phyloP scores from a whole-genome alignment of 192 early-diverging fungal species.

The Oehlia diaphana region DNA sequence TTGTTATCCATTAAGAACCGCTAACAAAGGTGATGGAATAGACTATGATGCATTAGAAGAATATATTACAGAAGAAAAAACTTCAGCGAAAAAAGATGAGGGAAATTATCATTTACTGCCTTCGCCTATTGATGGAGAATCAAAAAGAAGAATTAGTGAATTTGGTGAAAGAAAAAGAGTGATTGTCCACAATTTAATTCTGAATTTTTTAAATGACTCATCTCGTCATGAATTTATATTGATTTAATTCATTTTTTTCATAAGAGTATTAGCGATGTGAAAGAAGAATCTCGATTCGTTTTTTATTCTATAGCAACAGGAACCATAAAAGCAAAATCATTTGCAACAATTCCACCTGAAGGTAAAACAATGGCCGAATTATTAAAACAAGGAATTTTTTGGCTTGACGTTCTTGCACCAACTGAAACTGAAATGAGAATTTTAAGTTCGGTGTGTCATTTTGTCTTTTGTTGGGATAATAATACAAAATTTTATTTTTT shows the following conservation, averaged over 20 bases:
- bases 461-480: neutral
- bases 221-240: neutral
- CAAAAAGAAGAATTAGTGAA: slow-evolving; percentile 5
- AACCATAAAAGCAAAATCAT: slow-evolving; percentile 36
- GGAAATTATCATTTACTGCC: neutral
- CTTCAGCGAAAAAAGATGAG: neutral
- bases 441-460: slow-evolving; percentile 49
- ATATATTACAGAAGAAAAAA: neutral
- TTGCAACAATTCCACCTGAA: slow-evolving; percentile 34
- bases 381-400: slow-evolving; percentile 60
- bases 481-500: no score
- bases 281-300: slow-evolving; percentile 30
- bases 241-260: neutral
- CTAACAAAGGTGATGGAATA: neutral
- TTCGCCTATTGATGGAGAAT: neutral
- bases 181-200: neutral
- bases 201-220: neutral
- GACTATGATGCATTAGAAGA: slow-evolving; percentile 2
- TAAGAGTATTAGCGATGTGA: neutral
- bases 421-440: slow-evolving; percentile 57
- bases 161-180: slow-evolving; percentile 5
- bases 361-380: slow-evolving; percentile 37
- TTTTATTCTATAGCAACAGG: slow-evolving; percentile 41
- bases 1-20: neutral
- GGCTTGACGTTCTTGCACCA: slow-evolving; percentile 67